Evolutionary conservation across 2,329 filamentous ascomycete species (phyloP).

Genomic region (Parascedosporium putredinis): DNA sequence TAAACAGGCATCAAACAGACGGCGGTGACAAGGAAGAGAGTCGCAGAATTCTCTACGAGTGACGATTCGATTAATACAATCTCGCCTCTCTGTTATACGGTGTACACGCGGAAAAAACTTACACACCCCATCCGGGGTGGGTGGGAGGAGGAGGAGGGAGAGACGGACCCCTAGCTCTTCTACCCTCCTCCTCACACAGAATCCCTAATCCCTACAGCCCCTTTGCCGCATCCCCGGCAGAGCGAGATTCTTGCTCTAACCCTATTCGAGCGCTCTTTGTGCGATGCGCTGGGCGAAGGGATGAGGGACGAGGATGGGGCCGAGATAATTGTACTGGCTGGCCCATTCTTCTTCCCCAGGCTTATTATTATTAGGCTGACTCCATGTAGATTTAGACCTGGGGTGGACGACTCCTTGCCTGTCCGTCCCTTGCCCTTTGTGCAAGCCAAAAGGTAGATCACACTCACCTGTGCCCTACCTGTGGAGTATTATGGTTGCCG

Average conservation of each 20-base stretch:
- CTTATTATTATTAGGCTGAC: background rate
- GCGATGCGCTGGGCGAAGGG: background rate
- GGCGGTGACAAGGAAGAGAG: background rate
- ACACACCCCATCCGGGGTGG: too few species aligned
- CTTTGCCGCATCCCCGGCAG: background rate
- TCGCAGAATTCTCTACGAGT: background rate
- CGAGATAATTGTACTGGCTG: too few species aligned
- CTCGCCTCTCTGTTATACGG: background rate
- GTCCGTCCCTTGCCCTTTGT: too few species aligned
- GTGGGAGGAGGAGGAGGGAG: too few species aligned
- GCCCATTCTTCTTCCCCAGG: too few species aligned
- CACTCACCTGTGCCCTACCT: background rate
- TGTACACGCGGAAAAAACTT: background rate
- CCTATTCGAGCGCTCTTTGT: background rate
- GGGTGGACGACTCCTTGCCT: background rate
- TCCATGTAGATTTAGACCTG: background rate
- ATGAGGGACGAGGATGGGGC: too few species aligned
- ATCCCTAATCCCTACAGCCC: background rate
- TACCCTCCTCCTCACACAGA: background rate
- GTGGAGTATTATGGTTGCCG: too few species aligned
- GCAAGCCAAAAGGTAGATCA: background rate
- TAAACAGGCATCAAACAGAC: constrained; percentile 36
- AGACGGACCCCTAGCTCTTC: too few species aligned
- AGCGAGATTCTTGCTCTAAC: background rate
- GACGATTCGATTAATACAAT: background rate